phyloP scores from a whole-genome alignment of 139 green algal species.

The Zygnema circumcarinatum region DNA sequence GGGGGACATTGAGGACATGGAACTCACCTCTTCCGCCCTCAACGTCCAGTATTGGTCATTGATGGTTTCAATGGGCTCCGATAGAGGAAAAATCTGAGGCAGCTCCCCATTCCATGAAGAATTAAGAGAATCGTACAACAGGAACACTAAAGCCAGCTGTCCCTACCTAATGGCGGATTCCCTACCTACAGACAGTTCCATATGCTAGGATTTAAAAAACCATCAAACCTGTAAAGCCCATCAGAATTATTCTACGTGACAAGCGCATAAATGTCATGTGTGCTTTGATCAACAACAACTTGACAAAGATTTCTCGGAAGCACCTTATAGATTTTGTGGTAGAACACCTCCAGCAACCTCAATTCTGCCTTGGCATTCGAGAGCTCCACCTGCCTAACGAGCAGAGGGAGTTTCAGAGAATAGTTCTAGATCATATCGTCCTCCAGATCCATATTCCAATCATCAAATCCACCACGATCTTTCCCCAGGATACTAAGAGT shows the following conservation, averaged over 20 bases:
- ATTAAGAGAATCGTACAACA: no score
- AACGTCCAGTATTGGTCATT: constrained; percentile 85
- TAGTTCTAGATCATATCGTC: no score
- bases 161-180: background rate
- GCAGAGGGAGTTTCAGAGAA: no score
- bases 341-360: constrained; percentile 85
- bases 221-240: no score
- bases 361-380: constrained; percentile 66
- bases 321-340: constrained; percentile 82
- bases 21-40: constrained; percentile 61
- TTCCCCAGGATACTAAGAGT: no score
- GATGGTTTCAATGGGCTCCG: constrained; percentile 71
- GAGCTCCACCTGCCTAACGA: constrained; percentile 39
- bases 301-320: constrained; percentile 6
- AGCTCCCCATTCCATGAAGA: background rate
- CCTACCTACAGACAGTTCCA: background rate
- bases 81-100: constrained; percentile 63
- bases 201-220: background rate
- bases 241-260: no score
- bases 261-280: background rate
- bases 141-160: no score
- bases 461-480: no score
- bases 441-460: no score
- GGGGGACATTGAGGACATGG: no score
- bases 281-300: no score